A percentile compares a stretch with the other conserved stretches of the same genome.
Conservation (phyloP, 495 filamentous ascomycete genomes). For the Aspergillus ostianus region DNA sequence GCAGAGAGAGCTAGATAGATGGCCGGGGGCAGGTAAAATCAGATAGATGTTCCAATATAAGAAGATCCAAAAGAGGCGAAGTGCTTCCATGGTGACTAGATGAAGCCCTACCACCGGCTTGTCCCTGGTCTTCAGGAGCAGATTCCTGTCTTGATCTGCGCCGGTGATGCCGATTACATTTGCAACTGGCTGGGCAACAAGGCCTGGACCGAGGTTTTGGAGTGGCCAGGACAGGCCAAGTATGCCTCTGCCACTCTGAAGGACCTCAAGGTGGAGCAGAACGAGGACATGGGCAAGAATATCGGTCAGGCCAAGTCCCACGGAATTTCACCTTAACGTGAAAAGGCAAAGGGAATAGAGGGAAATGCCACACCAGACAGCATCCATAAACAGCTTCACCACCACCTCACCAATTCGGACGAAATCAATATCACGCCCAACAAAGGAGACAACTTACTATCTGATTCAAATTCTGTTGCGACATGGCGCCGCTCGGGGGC, state of each 20-base stretch:
- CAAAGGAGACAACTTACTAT: conserved; percentile 64
- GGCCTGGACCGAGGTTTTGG: conserved; percentile 89
- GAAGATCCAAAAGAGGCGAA: too few relatives aligned
- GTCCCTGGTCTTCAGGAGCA: conserved; percentile 83
- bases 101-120: conserved; percentile 94
- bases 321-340: conserved; percentile 92
- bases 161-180: conserved; percentile 91
- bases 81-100: conserved; percentile 91
- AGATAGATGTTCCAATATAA: too few relatives aligned
- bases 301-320: conserved; percentile 84
- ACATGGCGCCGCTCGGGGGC: conserved; percentile 52
- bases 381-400: background rate
- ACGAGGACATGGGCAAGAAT: conserved; percentile 58
- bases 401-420: background rate
- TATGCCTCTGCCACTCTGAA: conserved; percentile 67
- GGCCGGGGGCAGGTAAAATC: too few relatives aligned
- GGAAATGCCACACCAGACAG: too few relatives aligned
- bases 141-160: conserved; percentile 96
- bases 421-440: background rate
- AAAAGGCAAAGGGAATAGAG: too few relatives aligned
- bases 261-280: conserved; percentile 63
- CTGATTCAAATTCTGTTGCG: conserved; percentile 89
- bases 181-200: conserved; percentile 99
- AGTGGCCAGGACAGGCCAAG: conserved; percentile 84
- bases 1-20: too few relatives aligned